Conservation (phyloP, 2,329 filamentous ascomycete genomes). For the Fusarium xylarioides region DNA sequence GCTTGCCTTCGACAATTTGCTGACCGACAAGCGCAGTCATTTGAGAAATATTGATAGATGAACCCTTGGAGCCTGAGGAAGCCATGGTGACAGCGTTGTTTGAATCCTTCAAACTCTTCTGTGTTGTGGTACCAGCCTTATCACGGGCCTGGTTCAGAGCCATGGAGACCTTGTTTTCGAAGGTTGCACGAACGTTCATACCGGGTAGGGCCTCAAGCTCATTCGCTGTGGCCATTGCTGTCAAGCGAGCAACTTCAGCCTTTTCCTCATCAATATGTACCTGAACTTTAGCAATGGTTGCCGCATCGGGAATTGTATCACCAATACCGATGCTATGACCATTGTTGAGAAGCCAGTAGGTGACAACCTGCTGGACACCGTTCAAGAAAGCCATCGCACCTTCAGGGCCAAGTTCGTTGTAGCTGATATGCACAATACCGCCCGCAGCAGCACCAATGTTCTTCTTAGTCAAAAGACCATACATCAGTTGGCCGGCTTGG, state of each 20-base stretch:
- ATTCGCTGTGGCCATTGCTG: conserved; percentile 82
- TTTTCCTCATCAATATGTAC: conserved; percentile 84
- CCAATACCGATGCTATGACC: conserved; percentile 98
- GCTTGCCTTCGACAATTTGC: conserved; percentile 97
- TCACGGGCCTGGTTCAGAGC: conserved; percentile 96
- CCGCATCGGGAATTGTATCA: conserved; percentile 91
- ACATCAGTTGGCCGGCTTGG: conserved; percentile 87
- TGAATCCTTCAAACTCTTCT: conserved; percentile 90
- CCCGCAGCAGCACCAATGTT: conserved; percentile 88
- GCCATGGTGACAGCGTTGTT: conserved; percentile 99
- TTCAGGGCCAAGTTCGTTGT: conserved; percentile 89
- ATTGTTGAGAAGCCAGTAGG: conserved; percentile 96
- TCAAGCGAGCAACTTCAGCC: conserved; percentile 78
- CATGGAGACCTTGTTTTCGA: conserved; percentile 96
- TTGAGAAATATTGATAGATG: conserved; percentile 98
- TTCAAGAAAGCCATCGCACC: conserved; percentile 96
- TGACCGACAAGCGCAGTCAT: conserved; percentile 99
- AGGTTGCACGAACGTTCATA: conserved; percentile 98
- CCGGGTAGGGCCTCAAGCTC: conserved; percentile 90
- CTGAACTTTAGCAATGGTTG: conserved; percentile 86
- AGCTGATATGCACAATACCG: conserved; percentile 94
- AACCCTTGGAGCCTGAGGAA: conserved; percentile 95
- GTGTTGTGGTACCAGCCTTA: conserved; percentile 90
- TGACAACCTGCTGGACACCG: conserved; percentile 91
- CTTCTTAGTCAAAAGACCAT: conserved; percentile 92